These are phyloP conservation scores for Beauveria medogensis DNA, from an alignment of 2,329 filamentous ascomycete genomes.

Conservation along the genomic window DNA sequence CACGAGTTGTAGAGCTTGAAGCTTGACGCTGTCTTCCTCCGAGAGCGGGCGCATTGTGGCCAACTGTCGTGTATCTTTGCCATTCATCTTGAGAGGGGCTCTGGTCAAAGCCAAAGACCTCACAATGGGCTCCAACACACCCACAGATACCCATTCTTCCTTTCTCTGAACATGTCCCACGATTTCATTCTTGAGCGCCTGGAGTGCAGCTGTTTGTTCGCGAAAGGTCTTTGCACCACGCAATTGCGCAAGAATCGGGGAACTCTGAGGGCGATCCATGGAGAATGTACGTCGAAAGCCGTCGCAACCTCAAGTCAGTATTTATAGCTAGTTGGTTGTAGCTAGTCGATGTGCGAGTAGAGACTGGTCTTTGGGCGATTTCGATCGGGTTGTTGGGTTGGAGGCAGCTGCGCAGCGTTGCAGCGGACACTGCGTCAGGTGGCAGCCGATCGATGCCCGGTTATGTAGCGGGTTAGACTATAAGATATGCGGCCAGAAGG, in stretches of 20 bases:
- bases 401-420: not conserved
- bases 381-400: not conserved
- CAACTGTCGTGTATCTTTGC: slow-evolving; percentile 30
- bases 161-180: slow-evolving; percentile 85
- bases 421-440: not conserved
- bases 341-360: not conserved
- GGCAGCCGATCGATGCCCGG: not conserved
- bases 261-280: slow-evolving; percentile 48
- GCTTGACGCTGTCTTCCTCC: slow-evolving; percentile 58
- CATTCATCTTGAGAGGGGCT: slow-evolving; percentile 26
- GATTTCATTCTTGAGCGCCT: slow-evolving; percentile 77
- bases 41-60: slow-evolving; percentile 33
- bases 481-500: not conserved
- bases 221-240: slow-evolving; percentile 41
- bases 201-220: slow-evolving; percentile 54
- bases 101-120: slow-evolving; percentile 33
- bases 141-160: slow-evolving; percentile 64
- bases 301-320: not conserved
- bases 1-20: slow-evolving; percentile 79
- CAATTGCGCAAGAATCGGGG: slow-evolving; percentile 49
- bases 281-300: not conserved
- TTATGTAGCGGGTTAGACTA: not conserved
- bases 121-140: slow-evolving; percentile 54
- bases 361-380: not conserved
- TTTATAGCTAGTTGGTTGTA: not conserved